Percentiles rank a stretch among this genome's conserved stretches.
These are phyloP conservation scores for Fomitopsis betulina DNA, from an alignment of 1,284 basidiomycete genomes.

Conservation along the genomic window DNA sequence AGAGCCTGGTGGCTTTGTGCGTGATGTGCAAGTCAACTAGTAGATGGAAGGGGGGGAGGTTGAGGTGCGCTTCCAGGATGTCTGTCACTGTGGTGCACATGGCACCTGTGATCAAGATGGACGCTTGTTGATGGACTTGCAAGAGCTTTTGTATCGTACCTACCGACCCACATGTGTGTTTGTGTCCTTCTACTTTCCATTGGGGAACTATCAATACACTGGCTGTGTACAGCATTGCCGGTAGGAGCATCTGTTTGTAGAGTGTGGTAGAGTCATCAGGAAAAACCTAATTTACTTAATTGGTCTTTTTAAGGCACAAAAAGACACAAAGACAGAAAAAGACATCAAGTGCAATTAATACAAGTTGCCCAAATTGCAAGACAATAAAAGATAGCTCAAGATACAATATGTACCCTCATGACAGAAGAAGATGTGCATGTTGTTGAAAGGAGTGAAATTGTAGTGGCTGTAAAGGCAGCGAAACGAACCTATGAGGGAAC, in stretches of 20 bases:
- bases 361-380: too few species aligned
- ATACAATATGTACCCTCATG: too few species aligned
- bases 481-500: too few species aligned
- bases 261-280: too few species aligned
- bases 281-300: too few species aligned
- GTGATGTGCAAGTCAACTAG: constrained; percentile 22
- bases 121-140: constrained; percentile 29
- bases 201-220: constrained; percentile 30
- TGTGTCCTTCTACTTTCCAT: constrained; percentile 7
- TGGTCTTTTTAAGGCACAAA: too few species aligned
- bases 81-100: constrained; percentile 29
- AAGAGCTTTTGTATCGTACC: constrained; percentile 13
- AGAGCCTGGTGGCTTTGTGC: constrained; percentile 25
- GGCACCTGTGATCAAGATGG: constrained; percentile 30
- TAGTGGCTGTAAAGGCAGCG: too few species aligned
- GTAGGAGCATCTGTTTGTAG: constrained; percentile 27
- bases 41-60: constrained; percentile 27
- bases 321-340: too few species aligned
- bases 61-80: constrained; percentile 27
- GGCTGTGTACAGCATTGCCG: constrained; percentile 32
- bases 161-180: constrained; percentile 9
- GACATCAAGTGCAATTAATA: too few species aligned
- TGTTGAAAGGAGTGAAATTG: too few species aligned
- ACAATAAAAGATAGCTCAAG: too few species aligned
- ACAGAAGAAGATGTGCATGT: too few species aligned